Conservation (phyloP, 345 rosid species). For the Populus simonii region DNA sequence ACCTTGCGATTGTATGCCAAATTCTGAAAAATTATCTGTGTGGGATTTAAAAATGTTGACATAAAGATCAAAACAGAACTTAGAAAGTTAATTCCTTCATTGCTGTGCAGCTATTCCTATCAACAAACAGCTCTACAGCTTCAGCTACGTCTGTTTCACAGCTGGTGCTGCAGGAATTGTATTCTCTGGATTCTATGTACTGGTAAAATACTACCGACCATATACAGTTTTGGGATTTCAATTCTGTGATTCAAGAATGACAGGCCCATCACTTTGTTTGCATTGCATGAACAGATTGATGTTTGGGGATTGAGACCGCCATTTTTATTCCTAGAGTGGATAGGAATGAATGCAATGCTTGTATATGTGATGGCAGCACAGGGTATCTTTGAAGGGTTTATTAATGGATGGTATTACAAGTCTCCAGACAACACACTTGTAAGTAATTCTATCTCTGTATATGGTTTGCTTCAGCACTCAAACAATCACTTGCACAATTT, state of each 20-base stretch:
- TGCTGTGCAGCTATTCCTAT: constrained; percentile 58
- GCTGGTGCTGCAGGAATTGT: constrained; percentile 61
- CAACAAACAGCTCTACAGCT: constrained; percentile 65
- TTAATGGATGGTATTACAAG: constrained; percentile 62
- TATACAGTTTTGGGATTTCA: background rate
- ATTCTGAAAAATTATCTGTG: background rate
- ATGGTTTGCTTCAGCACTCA: background rate
- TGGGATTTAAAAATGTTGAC: background rate
- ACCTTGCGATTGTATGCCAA: background rate
- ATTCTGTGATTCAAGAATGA: background rate
- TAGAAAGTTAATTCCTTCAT: background rate
- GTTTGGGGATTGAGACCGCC: constrained; percentile 50
- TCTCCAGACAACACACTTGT: constrained; percentile 47
- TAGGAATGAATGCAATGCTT: constrained; percentile 73
- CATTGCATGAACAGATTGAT: constrained; percentile 40
- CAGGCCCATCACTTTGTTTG: background rate
- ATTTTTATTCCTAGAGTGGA: constrained; percentile 64
- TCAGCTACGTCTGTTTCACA: constrained; percentile 63
- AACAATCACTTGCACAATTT: background rate
- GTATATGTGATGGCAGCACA: constrained; percentile 65
- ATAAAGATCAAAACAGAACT: background rate
- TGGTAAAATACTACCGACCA: constrained; percentile 34
- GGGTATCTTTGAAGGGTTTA: constrained; percentile 53
- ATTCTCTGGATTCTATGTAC: constrained; percentile 51
- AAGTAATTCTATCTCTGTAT: constrained; percentile 15